Evolutionary conservation across 495 filamentous ascomycete genomes (phyloP).

Genomic region (Hypoxylon cercidicola): DNA sequence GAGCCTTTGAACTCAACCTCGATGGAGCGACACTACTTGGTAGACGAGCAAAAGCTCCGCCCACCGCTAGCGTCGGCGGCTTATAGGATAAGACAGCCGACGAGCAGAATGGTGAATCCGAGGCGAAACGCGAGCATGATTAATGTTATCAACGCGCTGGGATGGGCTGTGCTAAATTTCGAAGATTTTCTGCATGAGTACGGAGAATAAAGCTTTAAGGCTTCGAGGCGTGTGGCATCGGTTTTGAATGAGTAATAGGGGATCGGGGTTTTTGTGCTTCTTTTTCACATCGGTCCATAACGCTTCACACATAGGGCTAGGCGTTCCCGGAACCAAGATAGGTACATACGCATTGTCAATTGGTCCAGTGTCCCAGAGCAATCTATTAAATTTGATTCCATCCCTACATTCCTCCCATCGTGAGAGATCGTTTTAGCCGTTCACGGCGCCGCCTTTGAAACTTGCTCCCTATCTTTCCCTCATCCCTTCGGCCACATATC

Average conservation of each 20-base stretch:
- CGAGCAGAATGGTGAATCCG: conserved; percentile 44
- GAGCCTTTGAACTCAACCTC: conserved; percentile 89
- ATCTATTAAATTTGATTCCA: conserved; percentile 8
- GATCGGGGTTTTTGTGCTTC: conserved; percentile 32
- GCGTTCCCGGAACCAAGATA: conserved; percentile 40
- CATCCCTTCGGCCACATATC: conserved; percentile 22
- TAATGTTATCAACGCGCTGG: conserved; percentile 25
- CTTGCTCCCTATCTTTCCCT: neutral
- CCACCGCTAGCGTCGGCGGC: conserved; percentile 49
- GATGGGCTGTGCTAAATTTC: neutral
- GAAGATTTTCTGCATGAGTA: conserved; percentile 16
- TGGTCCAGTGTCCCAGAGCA: conserved; percentile 8
- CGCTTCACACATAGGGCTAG: conserved; percentile 41
- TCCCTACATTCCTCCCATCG: conserved; percentile 33
- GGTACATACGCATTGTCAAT: conserved; percentile 28
- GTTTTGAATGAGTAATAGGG: conserved; percentile 44
- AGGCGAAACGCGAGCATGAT: conserved; percentile 11
- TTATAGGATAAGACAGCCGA: conserved; percentile 46
- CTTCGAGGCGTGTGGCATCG: conserved; percentile 37
- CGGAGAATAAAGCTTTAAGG: conserved; percentile 20
- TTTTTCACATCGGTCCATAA: conserved; percentile 32
- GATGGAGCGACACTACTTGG: conserved; percentile 90
- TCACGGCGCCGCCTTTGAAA: neutral
- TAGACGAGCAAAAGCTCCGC: conserved; percentile 69
- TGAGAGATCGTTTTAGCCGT: neutral